Evolutionary conservation across 495 filamentous ascomycete genomes (phyloP).

Genomic region (Margaritispora aquatica): DNA sequence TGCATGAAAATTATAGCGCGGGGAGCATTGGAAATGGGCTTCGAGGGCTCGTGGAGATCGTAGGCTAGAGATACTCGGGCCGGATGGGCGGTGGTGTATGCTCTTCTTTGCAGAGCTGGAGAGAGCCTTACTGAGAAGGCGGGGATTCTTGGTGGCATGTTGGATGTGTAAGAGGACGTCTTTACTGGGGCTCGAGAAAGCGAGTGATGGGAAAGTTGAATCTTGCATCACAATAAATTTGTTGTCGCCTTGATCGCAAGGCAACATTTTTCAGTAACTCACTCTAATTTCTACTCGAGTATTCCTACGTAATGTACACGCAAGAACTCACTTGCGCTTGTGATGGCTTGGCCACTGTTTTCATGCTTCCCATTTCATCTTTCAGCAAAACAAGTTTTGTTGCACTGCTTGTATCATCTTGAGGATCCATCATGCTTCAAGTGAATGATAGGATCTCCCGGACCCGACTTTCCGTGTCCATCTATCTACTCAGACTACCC

Average conservation of each 20-base stretch:
- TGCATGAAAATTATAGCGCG: conserved; percentile 76
- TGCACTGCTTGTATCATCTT: neutral
- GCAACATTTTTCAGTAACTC: neutral
- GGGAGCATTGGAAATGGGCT: conserved; percentile 43
- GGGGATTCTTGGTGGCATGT: conserved; percentile 11
- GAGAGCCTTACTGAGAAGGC: neutral
- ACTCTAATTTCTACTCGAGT: neutral
- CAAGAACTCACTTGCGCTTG: too few relatives aligned
- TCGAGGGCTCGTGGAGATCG: conserved; percentile 48
- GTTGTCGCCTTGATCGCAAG: conserved; percentile 4
- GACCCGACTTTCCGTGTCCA: neutral
- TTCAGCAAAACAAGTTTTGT: neutral
- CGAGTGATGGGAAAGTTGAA: neutral
- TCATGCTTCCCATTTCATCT: neutral
- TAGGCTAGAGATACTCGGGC: conserved; percentile 45
- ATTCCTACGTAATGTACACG: too few relatives aligned
- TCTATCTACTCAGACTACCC: neutral
- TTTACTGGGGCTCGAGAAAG: too few relatives aligned
- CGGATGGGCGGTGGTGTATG: conserved; percentile 12
- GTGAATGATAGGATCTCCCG: neutral
- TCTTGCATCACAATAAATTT: neutral
- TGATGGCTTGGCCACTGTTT: neutral
- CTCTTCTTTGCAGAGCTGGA: neutral
- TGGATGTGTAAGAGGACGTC: neutral
- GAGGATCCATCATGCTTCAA: neutral